phyloP scores from a whole-genome alignment of 345 rosid genomes.

The Hypericum androsaemum region DNA sequence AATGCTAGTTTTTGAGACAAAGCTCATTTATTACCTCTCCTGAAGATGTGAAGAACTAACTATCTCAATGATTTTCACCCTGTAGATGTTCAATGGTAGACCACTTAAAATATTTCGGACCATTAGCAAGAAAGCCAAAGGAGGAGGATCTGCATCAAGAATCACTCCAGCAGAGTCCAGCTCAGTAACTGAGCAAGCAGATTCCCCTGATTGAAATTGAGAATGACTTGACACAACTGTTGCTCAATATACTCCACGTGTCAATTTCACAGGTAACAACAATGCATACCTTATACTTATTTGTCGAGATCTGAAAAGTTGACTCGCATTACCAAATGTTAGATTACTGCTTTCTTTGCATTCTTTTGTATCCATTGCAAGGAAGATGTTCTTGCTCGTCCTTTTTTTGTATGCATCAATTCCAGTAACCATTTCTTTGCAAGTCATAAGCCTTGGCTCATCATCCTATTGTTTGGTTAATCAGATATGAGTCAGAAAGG shows the following conservation, averaged over 20 bases:
- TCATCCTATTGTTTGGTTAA: too few relatives aligned
- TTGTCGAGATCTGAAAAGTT: slow-evolving; percentile 1
- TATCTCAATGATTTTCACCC: slow-evolving; percentile 3
- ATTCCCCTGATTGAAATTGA: slow-evolving; percentile 17
- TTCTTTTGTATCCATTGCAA: too few relatives aligned
- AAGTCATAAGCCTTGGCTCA: too few relatives aligned
- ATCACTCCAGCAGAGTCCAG: slow-evolving; percentile 28
- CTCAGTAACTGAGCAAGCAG: slow-evolving; percentile 22
- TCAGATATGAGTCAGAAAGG: too few relatives aligned
- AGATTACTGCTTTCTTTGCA: neutral
- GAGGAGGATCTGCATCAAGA: slow-evolving; percentile 33
- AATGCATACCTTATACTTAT: too few relatives aligned
- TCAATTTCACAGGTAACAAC: slow-evolving; percentile 16
- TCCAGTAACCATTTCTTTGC: too few relatives aligned
- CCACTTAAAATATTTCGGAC: slow-evolving; percentile 60
- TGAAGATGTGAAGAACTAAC: slow-evolving; percentile 2
- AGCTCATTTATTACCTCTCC: slow-evolving; percentile 8
- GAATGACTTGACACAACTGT: slow-evolving; percentile 10
- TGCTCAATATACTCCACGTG: slow-evolving; percentile 9
- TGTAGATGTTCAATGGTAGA: slow-evolving; percentile 60
- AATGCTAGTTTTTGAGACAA: slow-evolving; percentile 3
- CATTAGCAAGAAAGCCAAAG: slow-evolving; percentile 46
- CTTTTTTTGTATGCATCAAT: too few relatives aligned
- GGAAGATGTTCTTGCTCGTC: too few relatives aligned
- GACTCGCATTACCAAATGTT: neutral